These are phyloP conservation scores for Prinsepia uniflora DNA, from an alignment of 306 rosid genomes.

Conservation along the genomic window DNA sequence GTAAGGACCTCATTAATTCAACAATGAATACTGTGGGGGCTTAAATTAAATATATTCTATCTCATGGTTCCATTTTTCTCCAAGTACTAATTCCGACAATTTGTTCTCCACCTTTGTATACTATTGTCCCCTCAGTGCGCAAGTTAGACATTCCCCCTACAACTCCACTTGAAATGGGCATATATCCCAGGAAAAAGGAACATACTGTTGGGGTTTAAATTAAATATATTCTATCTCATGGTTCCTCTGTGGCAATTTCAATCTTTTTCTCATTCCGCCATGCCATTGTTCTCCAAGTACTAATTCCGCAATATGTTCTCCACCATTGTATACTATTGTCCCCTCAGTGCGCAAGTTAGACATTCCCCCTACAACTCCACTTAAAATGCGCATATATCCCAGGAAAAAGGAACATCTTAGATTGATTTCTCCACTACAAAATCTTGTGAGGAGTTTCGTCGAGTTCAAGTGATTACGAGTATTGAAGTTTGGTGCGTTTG, in stretches of 20 bases:
- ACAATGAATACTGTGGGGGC: neutral
- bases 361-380: constrained; percentile 23
- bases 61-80: constrained; percentile 18
- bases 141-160: constrained; percentile 21
- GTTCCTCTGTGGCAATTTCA: constrained; percentile 15
- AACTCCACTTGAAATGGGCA: constrained; percentile 25
- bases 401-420: too few relatives aligned
- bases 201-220: neutral
- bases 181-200: too few relatives aligned
- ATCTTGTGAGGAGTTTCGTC: too few relatives aligned
- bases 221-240: neutral
- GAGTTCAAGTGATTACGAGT: too few relatives aligned
- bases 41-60: constrained; percentile 1
- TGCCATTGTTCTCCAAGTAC: constrained; percentile 29
- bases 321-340: constrained; percentile 13
- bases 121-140: constrained; percentile 14
- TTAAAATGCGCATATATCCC: constrained; percentile 16
- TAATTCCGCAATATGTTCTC: constrained; percentile 28
- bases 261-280: constrained; percentile 18
- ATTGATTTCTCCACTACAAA: too few relatives aligned
- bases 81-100: constrained; percentile 27
- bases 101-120: constrained; percentile 21
- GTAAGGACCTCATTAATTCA: neutral
- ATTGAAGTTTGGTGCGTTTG: too few relatives aligned
- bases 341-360: constrained; percentile 15